Evolutionary conservation across 257 asterid species (phyloP).

Genomic region (Nicotiana sylvestris): DNA sequence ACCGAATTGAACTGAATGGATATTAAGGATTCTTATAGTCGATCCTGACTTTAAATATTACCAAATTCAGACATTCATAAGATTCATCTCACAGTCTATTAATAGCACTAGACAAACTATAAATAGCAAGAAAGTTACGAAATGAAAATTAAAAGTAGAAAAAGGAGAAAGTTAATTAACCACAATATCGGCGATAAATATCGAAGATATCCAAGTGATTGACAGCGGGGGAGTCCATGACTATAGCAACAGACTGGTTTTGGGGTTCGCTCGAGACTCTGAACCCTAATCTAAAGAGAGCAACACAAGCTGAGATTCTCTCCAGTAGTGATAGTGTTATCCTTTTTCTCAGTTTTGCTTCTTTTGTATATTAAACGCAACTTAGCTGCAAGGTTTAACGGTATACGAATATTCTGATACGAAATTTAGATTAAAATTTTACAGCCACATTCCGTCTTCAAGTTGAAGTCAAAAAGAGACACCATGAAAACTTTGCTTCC

Average conservation of each 20-base stretch:
- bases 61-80: not conserved
- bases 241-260: not conserved
- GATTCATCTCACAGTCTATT: not conserved
- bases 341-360: not conserved
- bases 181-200: slow-evolving; percentile 64
- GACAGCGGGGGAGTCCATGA: slow-evolving; percentile 47
- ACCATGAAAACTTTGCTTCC: not conserved
- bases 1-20: not conserved
- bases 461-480: not conserved
- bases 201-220: slow-evolving; percentile 46
- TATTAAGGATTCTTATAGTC: not conserved
- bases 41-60: not conserved
- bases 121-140: slow-evolving; percentile 15
- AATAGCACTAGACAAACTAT: not conserved
- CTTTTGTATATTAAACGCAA: not conserved
- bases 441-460: not conserved
- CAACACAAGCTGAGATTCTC: not conserved
- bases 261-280: not conserved
- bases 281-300: slow-evolving; percentile 5
- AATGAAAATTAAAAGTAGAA: not conserved
- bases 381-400: not conserved
- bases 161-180: slow-evolving; percentile 21
- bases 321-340: not conserved
- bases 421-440: not conserved
- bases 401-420: not conserved